Percentiles rank a stretch among this genome's conserved stretches.
Evolutionary conservation across 768 basidiomycete genomes (phyloP).

Genomic region (Imleria badia): DNA sequence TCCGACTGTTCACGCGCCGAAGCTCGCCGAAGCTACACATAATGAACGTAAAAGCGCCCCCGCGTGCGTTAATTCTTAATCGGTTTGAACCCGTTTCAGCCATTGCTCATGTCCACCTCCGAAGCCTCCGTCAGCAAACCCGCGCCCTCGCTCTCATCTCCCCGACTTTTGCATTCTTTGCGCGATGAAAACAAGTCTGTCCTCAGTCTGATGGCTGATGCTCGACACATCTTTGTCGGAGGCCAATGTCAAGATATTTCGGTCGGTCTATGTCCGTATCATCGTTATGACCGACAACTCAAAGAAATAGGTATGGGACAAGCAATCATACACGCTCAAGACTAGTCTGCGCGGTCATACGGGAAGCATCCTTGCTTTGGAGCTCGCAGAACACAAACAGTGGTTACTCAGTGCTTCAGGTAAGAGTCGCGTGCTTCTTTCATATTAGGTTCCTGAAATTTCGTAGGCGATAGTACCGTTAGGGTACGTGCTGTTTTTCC

Average conservation of each 20-base stretch:
- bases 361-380: conserved; percentile 79
- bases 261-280: conserved; percentile 40
- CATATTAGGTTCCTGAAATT: neutral
- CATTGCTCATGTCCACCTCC: conserved; percentile 12
- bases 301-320: conserved; percentile 77
- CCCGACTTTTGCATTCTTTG: conserved; percentile 66
- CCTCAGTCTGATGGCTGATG: conserved; percentile 72
- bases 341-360: conserved; percentile 76
- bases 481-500: conserved; percentile 47
- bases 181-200: conserved; percentile 69
- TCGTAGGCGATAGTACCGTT: conserved; percentile 81
- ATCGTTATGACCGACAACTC: neutral
- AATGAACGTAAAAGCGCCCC: conserved; percentile 20
- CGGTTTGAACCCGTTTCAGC: neutral
- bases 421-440: conserved; percentile 31
- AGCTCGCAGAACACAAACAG: conserved; percentile 67
- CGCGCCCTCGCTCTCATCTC: conserved; percentile 45
- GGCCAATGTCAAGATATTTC: conserved; percentile 76
- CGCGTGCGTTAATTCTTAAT: conserved; percentile 22
- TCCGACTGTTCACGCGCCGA: conserved; percentile 1
- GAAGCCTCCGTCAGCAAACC: conserved; percentile 61
- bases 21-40: too few species aligned
- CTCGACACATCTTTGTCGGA: conserved; percentile 76
- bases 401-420: conserved; percentile 94
- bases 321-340: conserved; percentile 64